These are phyloP conservation scores for Hysterangium stoloniferum DNA, from an alignment of 768 basidiomycete genomes.

Conservation along the genomic window DNA sequence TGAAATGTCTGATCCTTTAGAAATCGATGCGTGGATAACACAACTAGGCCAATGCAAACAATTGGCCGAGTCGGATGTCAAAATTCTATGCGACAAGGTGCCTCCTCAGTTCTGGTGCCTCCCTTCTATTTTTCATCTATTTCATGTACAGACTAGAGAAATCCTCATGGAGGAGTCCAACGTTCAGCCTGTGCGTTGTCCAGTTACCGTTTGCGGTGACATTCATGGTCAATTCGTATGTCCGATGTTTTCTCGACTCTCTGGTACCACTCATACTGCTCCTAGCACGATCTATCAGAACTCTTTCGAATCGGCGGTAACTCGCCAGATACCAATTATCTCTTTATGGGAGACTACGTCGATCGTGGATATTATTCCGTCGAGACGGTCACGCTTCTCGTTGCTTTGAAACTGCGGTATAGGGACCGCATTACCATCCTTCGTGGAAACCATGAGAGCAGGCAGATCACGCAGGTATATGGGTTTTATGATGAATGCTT, in stretches of 20 bases:
- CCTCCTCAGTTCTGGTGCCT: conserved; percentile 24
- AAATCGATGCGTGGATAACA: conserved; percentile 96
- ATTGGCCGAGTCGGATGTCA: conserved; percentile 89
- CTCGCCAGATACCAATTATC: conserved; percentile 98
- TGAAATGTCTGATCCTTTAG: conserved; percentile 31
- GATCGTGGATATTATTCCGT: conserved; percentile 99
- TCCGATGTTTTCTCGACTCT: conserved; percentile 21
- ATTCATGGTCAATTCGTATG: conserved; percentile 99
- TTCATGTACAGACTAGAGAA: conserved; percentile 72
- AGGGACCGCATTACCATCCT: conserved; percentile 97
- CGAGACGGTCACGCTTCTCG: conserved; percentile 95
- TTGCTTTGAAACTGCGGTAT: conserved; percentile 95
- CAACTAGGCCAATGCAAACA: conserved; percentile 98
- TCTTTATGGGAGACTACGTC: conserved; percentile 99
- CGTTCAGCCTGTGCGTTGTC: conserved; percentile 96
- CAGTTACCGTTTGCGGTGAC: conserved; percentile 98
- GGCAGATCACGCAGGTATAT: conserved; percentile 99
- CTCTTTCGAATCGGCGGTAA: conserved; percentile 98
- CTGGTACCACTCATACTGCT: conserved; percentile 11
- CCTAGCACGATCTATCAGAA: conserved; percentile 97
- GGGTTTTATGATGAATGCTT: conserved; percentile 99
- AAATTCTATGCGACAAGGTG: conserved; percentile 98
- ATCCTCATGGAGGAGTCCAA: conserved; percentile 99
- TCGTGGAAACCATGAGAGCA: conserved; percentile 96
- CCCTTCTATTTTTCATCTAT: conserved; percentile 16